These are phyloP conservation scores for Solanum bukasovii DNA, from an alignment of 257 asterid species.

Conservation along the genomic window DNA sequence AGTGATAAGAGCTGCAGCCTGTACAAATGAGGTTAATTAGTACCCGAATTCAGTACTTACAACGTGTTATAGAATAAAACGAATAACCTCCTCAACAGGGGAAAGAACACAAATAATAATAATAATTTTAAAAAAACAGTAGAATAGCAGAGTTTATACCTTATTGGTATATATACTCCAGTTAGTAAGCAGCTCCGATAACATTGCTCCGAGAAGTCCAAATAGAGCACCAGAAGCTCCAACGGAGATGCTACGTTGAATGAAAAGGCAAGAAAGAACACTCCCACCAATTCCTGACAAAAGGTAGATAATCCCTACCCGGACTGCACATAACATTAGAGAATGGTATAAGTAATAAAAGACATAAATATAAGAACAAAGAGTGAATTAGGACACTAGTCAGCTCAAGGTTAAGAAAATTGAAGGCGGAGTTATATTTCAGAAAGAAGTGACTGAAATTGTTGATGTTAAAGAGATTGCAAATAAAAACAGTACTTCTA, in stretches of 20 bases:
- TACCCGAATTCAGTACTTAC: neutral
- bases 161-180: slow-evolving; percentile 93
- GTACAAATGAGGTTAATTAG: neutral
- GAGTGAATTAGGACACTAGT: neutral
- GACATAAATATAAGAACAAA: neutral
- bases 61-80: neutral
- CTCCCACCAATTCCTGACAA: slow-evolving; percentile 92
- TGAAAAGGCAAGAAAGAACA: slow-evolving; percentile 62
- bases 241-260: slow-evolving; percentile 73
- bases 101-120: neutral
- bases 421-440: too few species aligned
- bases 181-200: slow-evolving; percentile 84
- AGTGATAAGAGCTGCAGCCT: slow-evolving; percentile 86
- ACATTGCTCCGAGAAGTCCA: slow-evolving; percentile 98
- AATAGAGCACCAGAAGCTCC: slow-evolving; percentile 99
- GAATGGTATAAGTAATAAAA: neutral
- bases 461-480: too few species aligned
- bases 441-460: too few species aligned
- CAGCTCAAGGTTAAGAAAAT: too few species aligned
- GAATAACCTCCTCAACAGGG: neutral
- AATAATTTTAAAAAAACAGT: neutral
- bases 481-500: too few species aligned
- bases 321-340: slow-evolving; percentile 38
- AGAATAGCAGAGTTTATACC: slow-evolving; percentile 21
- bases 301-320: slow-evolving; percentile 65